phyloP scores from a whole-genome alignment of 2,329 filamentous ascomycete species.

The Chlorencoelia australis region DNA sequence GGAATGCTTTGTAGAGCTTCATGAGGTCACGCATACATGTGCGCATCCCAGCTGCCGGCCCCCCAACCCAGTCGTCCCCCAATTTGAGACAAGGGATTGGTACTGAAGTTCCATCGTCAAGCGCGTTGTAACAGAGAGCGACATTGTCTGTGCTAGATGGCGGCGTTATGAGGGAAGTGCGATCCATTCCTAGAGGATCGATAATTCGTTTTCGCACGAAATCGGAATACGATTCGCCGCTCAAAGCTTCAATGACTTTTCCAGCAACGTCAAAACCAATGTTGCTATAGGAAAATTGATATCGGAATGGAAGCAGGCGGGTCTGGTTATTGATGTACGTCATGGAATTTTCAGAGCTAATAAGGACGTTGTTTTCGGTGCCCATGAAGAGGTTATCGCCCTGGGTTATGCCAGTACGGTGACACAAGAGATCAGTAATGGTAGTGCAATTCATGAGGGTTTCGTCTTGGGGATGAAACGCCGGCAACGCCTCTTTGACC shows the following conservation, averaged over 20 bases:
- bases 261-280: slow-evolving; percentile 5
- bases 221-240: slow-evolving; percentile 1
- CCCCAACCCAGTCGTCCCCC: slow-evolving; percentile 11
- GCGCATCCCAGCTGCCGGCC: slow-evolving; percentile 12
- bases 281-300: slow-evolving; percentile 7
- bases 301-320: not conserved
- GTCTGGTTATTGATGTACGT: slow-evolving; percentile 2
- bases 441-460: not conserved
- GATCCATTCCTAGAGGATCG: slow-evolving; percentile 6
- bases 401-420: slow-evolving; percentile 3
- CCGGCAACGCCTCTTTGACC: not conserved
- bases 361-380: slow-evolving; percentile 1
- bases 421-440: slow-evolving; percentile 4
- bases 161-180: not conserved
- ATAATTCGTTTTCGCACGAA: slow-evolving; percentile 2
- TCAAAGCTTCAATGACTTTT: slow-evolving; percentile 4
- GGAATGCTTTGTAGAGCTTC: slow-evolving; percentile 16
- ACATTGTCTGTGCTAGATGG: slow-evolving; percentile 13
- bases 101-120: slow-evolving; percentile 11
- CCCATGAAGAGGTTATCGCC: slow-evolving; percentile 1
- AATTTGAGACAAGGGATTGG: slow-evolving; percentile 2
- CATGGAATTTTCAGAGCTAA: slow-evolving; percentile 1
- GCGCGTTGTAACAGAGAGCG: slow-evolving; percentile 12
- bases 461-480: not conserved
- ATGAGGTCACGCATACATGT: slow-evolving; percentile 21